These are phyloP conservation scores for Agrocybe praecox DNA, from an alignment of 768 basidiomycete species.

Conservation along the genomic window DNA sequence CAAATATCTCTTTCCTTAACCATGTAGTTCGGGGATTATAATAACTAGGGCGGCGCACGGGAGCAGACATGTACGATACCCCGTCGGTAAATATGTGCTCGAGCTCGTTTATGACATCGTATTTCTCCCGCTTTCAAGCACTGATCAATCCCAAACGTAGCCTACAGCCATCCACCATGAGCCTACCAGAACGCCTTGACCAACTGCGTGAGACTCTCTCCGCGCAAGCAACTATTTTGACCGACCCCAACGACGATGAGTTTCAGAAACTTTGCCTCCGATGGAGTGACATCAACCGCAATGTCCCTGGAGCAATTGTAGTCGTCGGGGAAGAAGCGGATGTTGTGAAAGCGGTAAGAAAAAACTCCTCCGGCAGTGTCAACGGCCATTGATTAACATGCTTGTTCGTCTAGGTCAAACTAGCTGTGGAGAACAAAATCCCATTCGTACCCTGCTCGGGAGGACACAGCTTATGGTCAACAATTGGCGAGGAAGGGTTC, in stretches of 20 bases:
- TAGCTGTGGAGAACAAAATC: not conserved
- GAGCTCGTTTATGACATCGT: too few species aligned
- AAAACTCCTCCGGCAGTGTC: not conserved
- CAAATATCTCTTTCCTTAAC: too few species aligned
- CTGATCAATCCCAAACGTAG: too few species aligned
- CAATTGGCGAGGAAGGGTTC: constrained; percentile 6
- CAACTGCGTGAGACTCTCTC: constrained; percentile 3
- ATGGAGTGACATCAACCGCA: constrained; percentile 8
- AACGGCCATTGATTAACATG: not conserved
- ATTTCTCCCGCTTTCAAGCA: too few species aligned
- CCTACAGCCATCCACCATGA: not conserved
- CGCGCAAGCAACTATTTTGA: not conserved
- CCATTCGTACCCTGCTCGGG: constrained; percentile 9
- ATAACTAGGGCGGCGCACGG: too few species aligned
- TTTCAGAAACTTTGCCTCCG: constrained; percentile 2
- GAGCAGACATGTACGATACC: too few species aligned
- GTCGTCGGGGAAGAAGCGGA: constrained; percentile 4
- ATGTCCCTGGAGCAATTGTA: constrained; percentile 5
- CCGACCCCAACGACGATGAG: not conserved
- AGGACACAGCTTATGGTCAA: constrained; percentile 12
- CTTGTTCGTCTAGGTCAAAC: not conserved
- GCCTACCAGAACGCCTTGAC: not conserved
- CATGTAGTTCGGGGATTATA: too few species aligned
- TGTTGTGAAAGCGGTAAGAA: not conserved
- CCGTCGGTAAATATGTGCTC: too few species aligned